A percentile compares a stretch with the other conserved stretches of the same genome.
phyloP scores from a whole-genome alignment of 2,329 filamentous ascomycete species.

The Clarireedia paspali region DNA sequence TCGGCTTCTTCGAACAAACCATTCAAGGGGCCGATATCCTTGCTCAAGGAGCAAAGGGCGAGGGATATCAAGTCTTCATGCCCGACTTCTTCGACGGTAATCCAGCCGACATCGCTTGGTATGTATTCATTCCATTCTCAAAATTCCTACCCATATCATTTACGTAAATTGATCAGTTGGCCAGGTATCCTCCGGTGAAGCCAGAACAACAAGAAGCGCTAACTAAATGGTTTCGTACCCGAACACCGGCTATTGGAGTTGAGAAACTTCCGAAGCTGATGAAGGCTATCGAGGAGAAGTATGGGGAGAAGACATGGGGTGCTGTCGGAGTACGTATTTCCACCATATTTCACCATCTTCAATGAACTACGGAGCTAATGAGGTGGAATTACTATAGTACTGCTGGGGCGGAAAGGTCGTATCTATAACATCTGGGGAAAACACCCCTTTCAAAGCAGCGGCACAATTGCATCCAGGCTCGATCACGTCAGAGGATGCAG shows the following conservation, averaged over 20 bases:
- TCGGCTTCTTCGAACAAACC: conserved; percentile 63
- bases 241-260: conserved; percentile 31
- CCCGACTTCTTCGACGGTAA: conserved; percentile 80
- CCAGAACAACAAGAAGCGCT: conserved; percentile 10
- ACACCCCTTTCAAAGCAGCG: conserved; percentile 39
- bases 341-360: not conserved
- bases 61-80: conserved; percentile 75
- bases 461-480: conserved; percentile 50
- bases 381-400: conserved; percentile 8
- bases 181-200: conserved; percentile 13
- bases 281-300: conserved; percentile 38
- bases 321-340: conserved; percentile 9
- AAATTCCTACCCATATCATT: not conserved
- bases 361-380: not conserved
- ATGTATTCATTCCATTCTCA: conserved; percentile 20
- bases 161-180: not conserved
- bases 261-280: conserved; percentile 43
- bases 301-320: conserved; percentile 42
- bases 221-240: conserved; percentile 10
- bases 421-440: conserved; percentile 14
- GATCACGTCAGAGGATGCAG: conserved; percentile 53
- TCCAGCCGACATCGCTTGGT: conserved; percentile 39
- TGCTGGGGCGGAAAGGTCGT: conserved; percentile 26
- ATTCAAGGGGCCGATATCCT: conserved; percentile 62
- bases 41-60: conserved; percentile 34